Evolutionary conservation across 345 rosid species (phyloP), one percentile per base, ranked within the genome.

Genomic region (Lumnitzera littorea): DNA sequence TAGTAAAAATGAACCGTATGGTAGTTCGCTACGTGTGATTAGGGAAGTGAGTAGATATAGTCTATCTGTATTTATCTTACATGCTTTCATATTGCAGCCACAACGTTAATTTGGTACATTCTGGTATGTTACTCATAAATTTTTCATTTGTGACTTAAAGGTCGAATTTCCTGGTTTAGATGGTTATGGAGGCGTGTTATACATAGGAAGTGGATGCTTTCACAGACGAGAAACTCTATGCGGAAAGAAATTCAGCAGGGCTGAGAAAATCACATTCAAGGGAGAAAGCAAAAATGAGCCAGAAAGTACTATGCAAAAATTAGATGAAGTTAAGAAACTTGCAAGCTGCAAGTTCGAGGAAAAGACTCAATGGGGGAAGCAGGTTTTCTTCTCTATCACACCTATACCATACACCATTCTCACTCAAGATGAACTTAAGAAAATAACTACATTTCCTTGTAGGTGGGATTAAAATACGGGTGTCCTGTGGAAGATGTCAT

Each of bases 401-500:
- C 62, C 46, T 2, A 48, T 46, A 16, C 47, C 12, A 20, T 50
- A 51, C 48, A 11, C 31, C 24, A 59, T 46, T 11, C 2, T 59
- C 46, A 59, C 14, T 48, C 43, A 13, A 51, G 2, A 51, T 51
- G 24, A 6, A 51, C 53, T n/a, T 51, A 23, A 51, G 43, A 51
- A 23, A 23, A 56, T 9, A 36, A 36, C 43, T 4, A 1, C 43
- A 36, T 70, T 50, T 56, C 15, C n/a, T 70, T 73, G 65, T 83
- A 88, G 96, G 69, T 81, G 72, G 98, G 98, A 50, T 3, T 89
- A 63, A 80, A 68, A 51, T 89, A 89, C 4, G 95, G 96, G 4
- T 79, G 77, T 57, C 76, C 82, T 2, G 88, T 85, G n/a, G 98
- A 91, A 61, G 96, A 91, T 74, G 79, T 87, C 53, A 85, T 91